These are phyloP conservation scores for Naganishia sp. DNA, from an alignment of 1,284 basidiomycete species.

Conservation along the genomic window DNA sequence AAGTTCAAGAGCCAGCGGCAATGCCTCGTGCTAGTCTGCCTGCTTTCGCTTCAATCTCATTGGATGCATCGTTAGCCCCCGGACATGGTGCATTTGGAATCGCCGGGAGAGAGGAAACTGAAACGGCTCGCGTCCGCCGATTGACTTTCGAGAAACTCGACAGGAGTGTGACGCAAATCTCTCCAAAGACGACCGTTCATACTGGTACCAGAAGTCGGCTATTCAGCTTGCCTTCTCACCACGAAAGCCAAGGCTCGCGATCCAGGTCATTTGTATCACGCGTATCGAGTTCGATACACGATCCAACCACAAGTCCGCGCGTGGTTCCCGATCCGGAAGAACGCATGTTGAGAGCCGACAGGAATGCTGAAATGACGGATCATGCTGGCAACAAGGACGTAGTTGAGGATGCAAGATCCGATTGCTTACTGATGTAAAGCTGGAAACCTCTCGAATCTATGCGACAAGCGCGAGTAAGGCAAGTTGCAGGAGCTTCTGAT, in stretches of 20 bases:
- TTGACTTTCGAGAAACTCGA: slow-evolving; percentile 1
- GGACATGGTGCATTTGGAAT: too few species aligned
- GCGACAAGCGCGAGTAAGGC: too few species aligned
- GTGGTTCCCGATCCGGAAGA: neutral
- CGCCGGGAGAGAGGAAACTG: neutral
- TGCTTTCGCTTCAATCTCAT: neutral
- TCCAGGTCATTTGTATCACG: neutral
- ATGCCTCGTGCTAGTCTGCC: neutral
- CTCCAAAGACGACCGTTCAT: neutral
- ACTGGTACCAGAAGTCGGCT: neutral
- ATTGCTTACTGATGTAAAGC: slow-evolving; percentile 21
- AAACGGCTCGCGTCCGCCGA: neutral
- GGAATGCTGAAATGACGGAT: neutral
- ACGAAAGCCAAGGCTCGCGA: neutral
- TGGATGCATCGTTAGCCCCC: too few species aligned
- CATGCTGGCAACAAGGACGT: neutral
- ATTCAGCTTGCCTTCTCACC: slow-evolving; percentile 9
- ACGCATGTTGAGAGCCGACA: too few species aligned
- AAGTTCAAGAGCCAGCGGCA: neutral
- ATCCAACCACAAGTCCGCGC: neutral
- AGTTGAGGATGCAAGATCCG: slow-evolving; percentile 5
- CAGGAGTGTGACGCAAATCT: neutral
- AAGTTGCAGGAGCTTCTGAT: neutral
- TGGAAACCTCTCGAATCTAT: too few species aligned
- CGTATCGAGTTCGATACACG: neutral